Base-by-base conservation (phyloP, 2,329 filamentous ascomycete genomes). In the Trichoderma sp. region DNA sequence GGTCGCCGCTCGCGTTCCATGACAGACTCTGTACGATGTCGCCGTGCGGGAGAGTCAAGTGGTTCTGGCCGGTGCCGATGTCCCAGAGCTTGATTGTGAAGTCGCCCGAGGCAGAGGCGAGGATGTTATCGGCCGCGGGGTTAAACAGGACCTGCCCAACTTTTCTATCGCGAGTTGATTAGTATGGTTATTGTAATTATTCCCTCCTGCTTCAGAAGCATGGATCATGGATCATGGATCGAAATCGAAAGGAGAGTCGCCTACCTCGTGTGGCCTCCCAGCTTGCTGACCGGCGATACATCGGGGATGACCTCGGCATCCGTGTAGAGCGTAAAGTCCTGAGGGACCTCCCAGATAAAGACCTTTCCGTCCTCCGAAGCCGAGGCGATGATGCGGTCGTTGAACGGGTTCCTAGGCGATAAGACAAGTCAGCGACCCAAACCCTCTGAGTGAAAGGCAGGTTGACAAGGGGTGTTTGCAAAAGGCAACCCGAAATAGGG, bases 61-160 rank as follows among this genome's bases (percentile, higher is more conserved):
- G 90, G 2, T 92, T 80, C 76, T 93, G 89, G 71, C 93, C 93
- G 36, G 93, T 90, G 80, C 91, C 88, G 74, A 98, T 88, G 83
- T 99, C 96, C 96, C 96, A 99, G 68, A 99, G 84, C 86, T 98
- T 98, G 83, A 98, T 89, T 17, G 92, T 94, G 83, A 94, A 95
- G 82, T 99, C 96, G 79, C 95, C 96, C 15, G 96, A 98, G 47
- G 95, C 93, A 34, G 95, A 97, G 68, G 96, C 95, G 65, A 99
- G 92, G 76, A 99, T 92, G 82, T 97, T 97, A 80, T 97, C 94
- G 78, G 96, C 96, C 55, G 95, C 91, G 66, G 96, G 95, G 85
- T 99, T 98, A 88, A 98, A 99, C 69, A 98, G 89, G 76, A 99
- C 95, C 82, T 99, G 96, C 73, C 96, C 96, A 74, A 99, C 94